A percentile compares a stretch with the other conserved stretches of the same genome.
These are phyloP conservation scores for Saturnispora zaruensis DNA, from an alignment of 805 yeast species.

Conservation along the genomic window DNA sequence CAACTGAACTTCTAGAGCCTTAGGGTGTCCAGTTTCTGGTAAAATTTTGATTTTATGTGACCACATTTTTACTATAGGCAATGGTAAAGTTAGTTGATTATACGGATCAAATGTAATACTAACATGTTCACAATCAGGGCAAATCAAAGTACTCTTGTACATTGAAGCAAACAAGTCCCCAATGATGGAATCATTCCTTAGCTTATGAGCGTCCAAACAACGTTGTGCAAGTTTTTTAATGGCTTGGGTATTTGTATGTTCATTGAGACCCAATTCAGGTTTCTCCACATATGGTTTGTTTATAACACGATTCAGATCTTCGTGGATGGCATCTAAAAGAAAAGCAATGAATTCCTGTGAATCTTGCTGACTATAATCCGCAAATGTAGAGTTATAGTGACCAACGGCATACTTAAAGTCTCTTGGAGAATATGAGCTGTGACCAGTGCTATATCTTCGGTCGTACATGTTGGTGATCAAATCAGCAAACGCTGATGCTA, in stretches of 20 bases:
- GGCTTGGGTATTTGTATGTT: conserved; percentile 42
- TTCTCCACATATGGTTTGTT: conserved; percentile 83
- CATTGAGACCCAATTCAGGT: conserved; percentile 67
- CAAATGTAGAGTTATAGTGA: conserved; percentile 65
- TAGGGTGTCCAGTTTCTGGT: conserved; percentile 45
- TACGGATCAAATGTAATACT: conserved; percentile 92
- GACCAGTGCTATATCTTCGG: conserved; percentile 16
- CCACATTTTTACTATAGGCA: conserved; percentile 76
- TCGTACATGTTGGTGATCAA: conserved; percentile 55
- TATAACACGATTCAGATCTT: conserved; percentile 76
- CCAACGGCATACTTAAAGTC: conserved; percentile 77
- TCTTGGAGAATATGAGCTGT: conserved; percentile 46
- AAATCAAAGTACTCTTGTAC: conserved; percentile 80
- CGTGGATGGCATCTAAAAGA: conserved; percentile 81
- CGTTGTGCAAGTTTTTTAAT: conserved; percentile 56
- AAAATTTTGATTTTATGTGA: conserved; percentile 52
- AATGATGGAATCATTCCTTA: conserved; percentile 77
- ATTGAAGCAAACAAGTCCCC: conserved; percentile 83
- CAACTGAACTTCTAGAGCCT: conserved; percentile 61
- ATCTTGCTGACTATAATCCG: conserved; percentile 82
- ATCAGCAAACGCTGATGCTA: conserved; percentile 67
- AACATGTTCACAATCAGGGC: conserved; percentile 75
- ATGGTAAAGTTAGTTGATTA: conserved; percentile 80
- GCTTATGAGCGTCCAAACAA: conserved; percentile 74
- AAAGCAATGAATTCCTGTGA: conserved; percentile 89